These are phyloP conservation scores for Calvatia gigantea DNA, from an alignment of 768 basidiomycete species.

Conservation along the genomic window DNA sequence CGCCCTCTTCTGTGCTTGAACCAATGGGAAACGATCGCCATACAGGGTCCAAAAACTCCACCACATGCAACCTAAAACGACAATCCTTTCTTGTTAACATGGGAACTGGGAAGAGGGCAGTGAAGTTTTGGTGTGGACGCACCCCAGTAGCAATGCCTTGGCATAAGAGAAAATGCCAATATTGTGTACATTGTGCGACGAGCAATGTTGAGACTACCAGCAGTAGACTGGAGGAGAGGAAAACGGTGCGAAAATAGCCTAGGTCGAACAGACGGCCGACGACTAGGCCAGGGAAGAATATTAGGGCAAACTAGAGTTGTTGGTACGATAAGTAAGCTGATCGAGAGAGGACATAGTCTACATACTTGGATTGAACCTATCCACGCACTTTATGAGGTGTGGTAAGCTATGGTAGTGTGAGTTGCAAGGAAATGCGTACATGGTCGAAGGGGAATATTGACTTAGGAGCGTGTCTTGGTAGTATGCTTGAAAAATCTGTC, in stretches of 20 bases:
- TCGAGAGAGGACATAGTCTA: background rate
- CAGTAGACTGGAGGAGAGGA: slow-evolving; percentile 20
- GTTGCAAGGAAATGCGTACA: slow-evolving; percentile 25
- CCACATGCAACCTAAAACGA: slow-evolving; percentile 44
- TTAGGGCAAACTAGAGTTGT: slow-evolving; percentile 48
- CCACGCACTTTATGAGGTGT: background rate
- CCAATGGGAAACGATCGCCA: slow-evolving; percentile 67
- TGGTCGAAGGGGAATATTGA: background rate
- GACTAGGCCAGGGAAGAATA: slow-evolving; percentile 54
- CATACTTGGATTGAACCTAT: background rate
- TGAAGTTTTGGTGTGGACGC: too few species aligned
- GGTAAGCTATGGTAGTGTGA: background rate
- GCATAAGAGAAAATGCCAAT: slow-evolving; percentile 64
- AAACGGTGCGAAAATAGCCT: slow-evolving; percentile 58
- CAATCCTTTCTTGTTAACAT: too few species aligned
- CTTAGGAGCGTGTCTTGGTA: background rate
- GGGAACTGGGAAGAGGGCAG: too few species aligned
- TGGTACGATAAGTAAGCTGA: background rate
- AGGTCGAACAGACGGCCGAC: slow-evolving; percentile 59
- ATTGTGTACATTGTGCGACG: slow-evolving; percentile 52
- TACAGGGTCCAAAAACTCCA: slow-evolving; percentile 57
- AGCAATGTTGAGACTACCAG: slow-evolving; percentile 48
- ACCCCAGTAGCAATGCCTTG: slow-evolving; percentile 59
- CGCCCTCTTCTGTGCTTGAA: slow-evolving; percentile 57
- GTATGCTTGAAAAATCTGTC: background rate